Base-by-base conservation (phyloP, 192 early-diverging fungal genomes). In the Mortierella claussenii region DNA sequence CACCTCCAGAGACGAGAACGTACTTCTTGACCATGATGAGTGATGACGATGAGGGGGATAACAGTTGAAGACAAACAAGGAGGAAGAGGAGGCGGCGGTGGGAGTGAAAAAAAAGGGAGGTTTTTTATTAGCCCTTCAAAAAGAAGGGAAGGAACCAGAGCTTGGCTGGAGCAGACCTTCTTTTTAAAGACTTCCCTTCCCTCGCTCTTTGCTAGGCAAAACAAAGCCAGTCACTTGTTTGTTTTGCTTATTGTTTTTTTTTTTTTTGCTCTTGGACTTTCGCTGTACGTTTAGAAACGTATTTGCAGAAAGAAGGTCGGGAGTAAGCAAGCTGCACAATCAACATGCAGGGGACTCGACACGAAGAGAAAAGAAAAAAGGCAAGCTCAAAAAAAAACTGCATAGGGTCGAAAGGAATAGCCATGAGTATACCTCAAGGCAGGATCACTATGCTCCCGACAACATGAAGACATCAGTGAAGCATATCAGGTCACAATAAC, bases 1-100 rank as follows among this genome's bases (percentile, higher is more conserved):
- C 97, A 79, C 97, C 97, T 49, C 97, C 97, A 62, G 94, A 95
- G 56, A 99, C 96, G 75, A 97, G 73, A 67, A 99, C 96, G 88
- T 99, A 99, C 85, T 97, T 99, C 60, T 74, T 74, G 55, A 74
- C 69, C 69, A 74, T 74, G 44, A 24, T 65, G 60, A 23, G 11
- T 52, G 46, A 31, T 36, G 32, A 33, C 45, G 28, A 34, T 27
- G 34, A 45, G 23, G 40, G n/a, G 28, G 33, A 31, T 32, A 52
- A 44, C 17, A 43, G 18, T 21, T 7, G 40, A 36, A 43, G 37
- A 27, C 26, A 17, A 28, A 11, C 20, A 43, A 36, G 28, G 44
- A 36, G 28, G 18, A 18, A 20, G 59, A 48, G 27, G 40, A 12
- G 20, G 54, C 15, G 37, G 13, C 34, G 43, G 12, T 28, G 17